Percentiles rank a stretch among this genome's conserved stretches.
These are phyloP conservation scores for Penicillium sp. DNA, from an alignment of 2,329 filamentous ascomycete genomes.

Conservation along the genomic window DNA sequence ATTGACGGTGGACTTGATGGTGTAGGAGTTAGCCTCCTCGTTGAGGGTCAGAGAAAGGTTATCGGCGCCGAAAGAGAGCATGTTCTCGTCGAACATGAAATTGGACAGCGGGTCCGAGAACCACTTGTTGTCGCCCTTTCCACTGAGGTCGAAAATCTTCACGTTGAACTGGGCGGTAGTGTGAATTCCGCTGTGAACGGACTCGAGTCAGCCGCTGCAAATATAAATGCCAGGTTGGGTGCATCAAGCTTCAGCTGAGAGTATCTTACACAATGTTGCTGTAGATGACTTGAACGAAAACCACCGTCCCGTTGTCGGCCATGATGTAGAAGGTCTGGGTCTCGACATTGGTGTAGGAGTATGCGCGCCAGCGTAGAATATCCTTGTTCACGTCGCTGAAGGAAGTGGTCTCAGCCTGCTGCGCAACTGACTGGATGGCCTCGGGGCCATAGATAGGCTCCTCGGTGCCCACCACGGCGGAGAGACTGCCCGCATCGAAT, in stretches of 20 bases:
- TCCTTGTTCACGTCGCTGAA: conserved; percentile 77
- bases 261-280: conserved; percentile 84
- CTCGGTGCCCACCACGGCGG: conserved; percentile 87
- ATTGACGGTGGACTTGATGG: conserved; percentile 87
- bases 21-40: conserved; percentile 77
- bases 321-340: conserved; percentile 92
- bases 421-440: conserved; percentile 80
- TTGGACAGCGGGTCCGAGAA: conserved; percentile 76
- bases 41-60: conserved; percentile 82
- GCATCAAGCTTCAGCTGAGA: neutral
- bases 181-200: conserved; percentile 68
- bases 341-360: conserved; percentile 87
- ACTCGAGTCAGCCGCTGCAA: conserved; percentile 7
- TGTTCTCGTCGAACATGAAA: conserved; percentile 79
- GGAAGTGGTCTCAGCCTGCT: conserved; percentile 73
- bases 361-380: conserved; percentile 76
- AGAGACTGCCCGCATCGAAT: conserved; percentile 56
- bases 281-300: conserved; percentile 89
- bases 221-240: neutral
- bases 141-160: conserved; percentile 81
- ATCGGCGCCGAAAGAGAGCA: conserved; percentile 79
- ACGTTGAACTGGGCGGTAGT: conserved; percentile 91
- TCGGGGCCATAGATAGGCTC: conserved; percentile 92
- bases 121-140: conserved; percentile 75
- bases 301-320: conserved; percentile 72